These are phyloP conservation scores for Pholiota microspora DNA, from an alignment of 768 basidiomycete genomes.

Conservation along the genomic window DNA sequence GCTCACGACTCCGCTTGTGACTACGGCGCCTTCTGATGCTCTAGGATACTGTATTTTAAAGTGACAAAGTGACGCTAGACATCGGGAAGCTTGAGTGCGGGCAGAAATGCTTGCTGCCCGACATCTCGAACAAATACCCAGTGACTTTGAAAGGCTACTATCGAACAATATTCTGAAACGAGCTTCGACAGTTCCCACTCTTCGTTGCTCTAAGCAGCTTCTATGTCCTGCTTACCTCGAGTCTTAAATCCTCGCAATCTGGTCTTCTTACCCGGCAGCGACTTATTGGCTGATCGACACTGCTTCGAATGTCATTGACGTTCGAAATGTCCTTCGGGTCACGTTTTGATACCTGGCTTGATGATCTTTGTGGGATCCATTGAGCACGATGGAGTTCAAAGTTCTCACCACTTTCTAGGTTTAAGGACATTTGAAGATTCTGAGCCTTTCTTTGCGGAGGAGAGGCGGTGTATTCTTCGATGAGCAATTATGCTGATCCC, in stretches of 20 bases:
- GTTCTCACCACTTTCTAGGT: background rate
- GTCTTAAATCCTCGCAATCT: background rate
- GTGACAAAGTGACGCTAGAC: background rate
- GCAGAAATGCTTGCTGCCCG: background rate
- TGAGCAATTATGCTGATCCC: background rate
- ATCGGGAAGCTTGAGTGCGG: background rate
- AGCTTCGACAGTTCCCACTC: background rate
- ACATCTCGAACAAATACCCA: background rate
- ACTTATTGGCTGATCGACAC: background rate
- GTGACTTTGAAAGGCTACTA: background rate
- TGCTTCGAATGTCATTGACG: background rate
- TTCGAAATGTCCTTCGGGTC: too few relatives aligned
- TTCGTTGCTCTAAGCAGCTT: background rate
- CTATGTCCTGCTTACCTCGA: background rate
- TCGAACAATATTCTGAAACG: background rate
- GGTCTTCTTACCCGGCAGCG: background rate
- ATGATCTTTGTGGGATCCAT: background rate
- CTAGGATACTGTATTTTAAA: background rate
- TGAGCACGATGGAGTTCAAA: background rate
- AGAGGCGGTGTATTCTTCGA: conserved; percentile 3
- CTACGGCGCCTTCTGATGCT: background rate
- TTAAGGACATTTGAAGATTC: background rate
- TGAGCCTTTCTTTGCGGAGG: background rate
- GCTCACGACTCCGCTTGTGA: background rate
- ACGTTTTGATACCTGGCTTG: background rate